Evolutionary conservation across 2,329 filamentous ascomycete genomes (phyloP).

Genomic region (Calonectria multiphialidica): DNA sequence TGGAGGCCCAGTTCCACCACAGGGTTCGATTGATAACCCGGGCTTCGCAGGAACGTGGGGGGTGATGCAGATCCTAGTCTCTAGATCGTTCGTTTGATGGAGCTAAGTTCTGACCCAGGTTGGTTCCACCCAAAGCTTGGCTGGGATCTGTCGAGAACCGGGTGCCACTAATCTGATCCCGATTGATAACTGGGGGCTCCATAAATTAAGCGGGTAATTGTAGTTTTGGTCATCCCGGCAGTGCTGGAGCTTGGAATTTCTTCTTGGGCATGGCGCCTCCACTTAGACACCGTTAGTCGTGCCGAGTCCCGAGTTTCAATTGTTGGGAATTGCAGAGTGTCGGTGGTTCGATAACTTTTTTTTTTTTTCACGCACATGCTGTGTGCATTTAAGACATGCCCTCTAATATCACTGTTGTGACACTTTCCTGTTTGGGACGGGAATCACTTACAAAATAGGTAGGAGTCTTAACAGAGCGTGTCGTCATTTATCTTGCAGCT

Average conservation of each 20-base stretch:
- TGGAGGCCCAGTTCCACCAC: background rate
- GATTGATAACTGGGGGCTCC: background rate
- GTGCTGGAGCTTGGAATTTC: background rate
- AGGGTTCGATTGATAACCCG: background rate
- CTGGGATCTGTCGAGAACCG: background rate
- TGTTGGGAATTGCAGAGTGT: background rate
- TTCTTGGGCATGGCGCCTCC: background rate
- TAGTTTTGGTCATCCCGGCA: background rate
- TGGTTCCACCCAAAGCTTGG: background rate
- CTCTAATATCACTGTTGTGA: background rate
- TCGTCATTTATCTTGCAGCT: background rate
- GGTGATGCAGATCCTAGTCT: background rate
- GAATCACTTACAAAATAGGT: background rate
- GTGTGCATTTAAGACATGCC: too few species aligned
- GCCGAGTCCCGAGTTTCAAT: background rate
- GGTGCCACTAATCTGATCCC: constrained; percentile 3
- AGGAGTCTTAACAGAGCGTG: background rate
- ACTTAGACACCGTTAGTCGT: background rate
- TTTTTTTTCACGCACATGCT: too few species aligned
- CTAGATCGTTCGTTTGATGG: background rate
- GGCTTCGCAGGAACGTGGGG: background rate
- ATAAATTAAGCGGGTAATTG: background rate
- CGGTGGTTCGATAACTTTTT: too few species aligned
- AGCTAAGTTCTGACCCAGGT: background rate
- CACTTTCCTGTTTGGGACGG: background rate